Evolutionary conservation across 352 stramenopile genomes (phyloP).

Genomic region (Globisporangium mamillatum): DNA sequence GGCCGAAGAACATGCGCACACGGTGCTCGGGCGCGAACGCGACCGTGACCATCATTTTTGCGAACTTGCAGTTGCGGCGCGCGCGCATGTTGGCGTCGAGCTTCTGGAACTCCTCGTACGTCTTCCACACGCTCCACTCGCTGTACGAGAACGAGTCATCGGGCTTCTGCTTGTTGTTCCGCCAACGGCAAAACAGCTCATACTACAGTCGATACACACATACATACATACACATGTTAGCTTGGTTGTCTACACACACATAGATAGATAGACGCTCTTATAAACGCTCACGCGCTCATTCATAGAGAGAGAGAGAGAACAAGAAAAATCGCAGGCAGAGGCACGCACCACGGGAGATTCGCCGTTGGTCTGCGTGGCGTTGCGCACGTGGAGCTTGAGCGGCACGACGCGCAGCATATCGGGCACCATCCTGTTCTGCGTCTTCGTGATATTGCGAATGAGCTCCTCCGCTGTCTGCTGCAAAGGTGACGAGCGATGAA

Average conservation of each 20-base stretch:
- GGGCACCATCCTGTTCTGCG: conserved; percentile 15
- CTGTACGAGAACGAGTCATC: conserved; percentile 32
- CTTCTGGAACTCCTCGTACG: conserved; percentile 75
- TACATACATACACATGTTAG: conserved; percentile 4
- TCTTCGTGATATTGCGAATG: not conserved
- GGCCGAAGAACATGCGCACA: conserved; percentile 72
- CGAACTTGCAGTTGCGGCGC: conserved; percentile 41
- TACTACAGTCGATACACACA: conserved; percentile 27
- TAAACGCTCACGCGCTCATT: not conserved
- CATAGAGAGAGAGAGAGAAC: not conserved
- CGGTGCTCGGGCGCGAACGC: conserved; percentile 65
- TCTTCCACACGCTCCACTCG: conserved; percentile 80
- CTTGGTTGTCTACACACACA: not conserved
- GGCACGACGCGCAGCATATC: conserved; percentile 28
- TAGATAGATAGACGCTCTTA: too few species aligned
- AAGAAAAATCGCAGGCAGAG: not conserved
- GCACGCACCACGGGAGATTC: conserved; percentile 48
- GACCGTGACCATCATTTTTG: conserved; percentile 85
- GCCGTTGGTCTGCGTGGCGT: conserved; percentile 49
- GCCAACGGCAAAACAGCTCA: conserved; percentile 52
- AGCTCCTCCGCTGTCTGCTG: not conserved
- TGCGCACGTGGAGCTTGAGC: conserved; percentile 62
- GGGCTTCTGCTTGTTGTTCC: conserved; percentile 35
- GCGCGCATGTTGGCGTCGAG: conserved; percentile 67
- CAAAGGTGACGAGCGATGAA: not conserved